Evolutionary conservation across 495 filamentous ascomycete genomes (phyloP), one percentile per base, ranked within the genome.

Genomic region (Penicillium bialowiezense): DNA sequence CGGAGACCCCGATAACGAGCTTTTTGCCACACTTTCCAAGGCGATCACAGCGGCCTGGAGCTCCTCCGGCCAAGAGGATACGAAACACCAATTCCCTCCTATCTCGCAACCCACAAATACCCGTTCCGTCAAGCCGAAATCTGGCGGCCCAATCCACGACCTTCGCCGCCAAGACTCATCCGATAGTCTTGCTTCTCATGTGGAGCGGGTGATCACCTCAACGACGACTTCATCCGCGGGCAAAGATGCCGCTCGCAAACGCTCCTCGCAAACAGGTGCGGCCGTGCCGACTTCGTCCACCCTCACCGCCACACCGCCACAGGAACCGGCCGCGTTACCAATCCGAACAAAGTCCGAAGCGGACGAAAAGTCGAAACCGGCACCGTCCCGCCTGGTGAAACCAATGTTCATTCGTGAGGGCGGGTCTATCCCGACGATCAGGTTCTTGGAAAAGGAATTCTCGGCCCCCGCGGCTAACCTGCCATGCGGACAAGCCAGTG

Each of bases 401-500:
- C 71, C 74, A 2, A 77, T 98, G 17, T 98, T 95, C 64, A 98
- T 98, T 59, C 82, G 93, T 9, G 93, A 98, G 70, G 93, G 93
- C 2, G 93, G 93, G 3, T 91, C 87, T 0, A 97, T 98, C 54
- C 91, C 95, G 1, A 85, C 88, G 0, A 96, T 96, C 48, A 74
- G 93, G 8, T 97, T 97, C 64, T 64, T 98, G 38, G 93, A 98
- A 65, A 93, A 95, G 69, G 91, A 95, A 58, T 97, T 97, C 60
- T 79, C 79, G 2, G 93, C 93, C 0, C 90, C 91, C 0, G 93
- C 95, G 0, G 93, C 93, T 0, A 92, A 97, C 67, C 62, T 98
- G 33, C 95, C 93, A 0, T 96, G 91, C 60, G 93, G 93, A 2
- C 93, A 97, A 66, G 90, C 91, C 34, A 97, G 90, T 60, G 93